A percentile compares a stretch with the other conserved stretches of the same genome.
Evolutionary conservation across 164 flowering plant genomes (phyloP).

Genomic region (Vitis labrusca): DNA sequence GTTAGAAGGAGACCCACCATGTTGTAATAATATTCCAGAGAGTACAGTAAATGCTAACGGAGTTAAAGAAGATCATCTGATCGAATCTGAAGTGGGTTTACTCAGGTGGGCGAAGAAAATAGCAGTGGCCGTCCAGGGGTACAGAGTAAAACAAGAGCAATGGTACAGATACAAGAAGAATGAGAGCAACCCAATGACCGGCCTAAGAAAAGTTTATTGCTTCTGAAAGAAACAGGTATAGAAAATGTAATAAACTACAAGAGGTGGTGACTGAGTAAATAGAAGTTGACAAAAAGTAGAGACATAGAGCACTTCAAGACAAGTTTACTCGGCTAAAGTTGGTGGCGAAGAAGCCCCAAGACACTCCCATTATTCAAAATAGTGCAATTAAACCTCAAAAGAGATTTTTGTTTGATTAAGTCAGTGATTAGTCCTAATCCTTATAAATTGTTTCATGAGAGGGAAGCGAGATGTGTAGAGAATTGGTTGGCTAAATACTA

Average conservation of each 20-base stretch:
- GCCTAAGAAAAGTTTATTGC: background rate
- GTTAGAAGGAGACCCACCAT: conserved; percentile 1
- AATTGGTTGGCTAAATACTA: too few relatives aligned
- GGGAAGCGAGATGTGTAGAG: too few relatives aligned
- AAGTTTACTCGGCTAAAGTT: background rate
- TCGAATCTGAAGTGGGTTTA: background rate
- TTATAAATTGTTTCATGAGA: too few relatives aligned
- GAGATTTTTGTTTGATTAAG: too few relatives aligned
- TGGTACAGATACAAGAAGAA: background rate
- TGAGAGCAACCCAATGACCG: conserved; percentile 12
- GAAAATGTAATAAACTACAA: background rate
- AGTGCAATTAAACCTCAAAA: background rate
- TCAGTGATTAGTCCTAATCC: too few relatives aligned
- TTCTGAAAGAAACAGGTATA: background rate
- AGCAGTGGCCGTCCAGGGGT: conserved; percentile 2
- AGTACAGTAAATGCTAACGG: background rate
- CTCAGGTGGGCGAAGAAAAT: conserved; percentile 1
- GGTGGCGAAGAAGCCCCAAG: background rate
- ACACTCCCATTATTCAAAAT: background rate
- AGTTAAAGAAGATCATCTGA: background rate
- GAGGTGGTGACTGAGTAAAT: background rate
- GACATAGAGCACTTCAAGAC: background rate
- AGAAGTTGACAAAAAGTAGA: conserved; percentile 12
- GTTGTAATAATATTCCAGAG: background rate
- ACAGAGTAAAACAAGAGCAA: conserved; percentile 6